Evolutionary conservation across 768 basidiomycete species (phyloP).

Genomic region (Pisolithus orientalis): DNA sequence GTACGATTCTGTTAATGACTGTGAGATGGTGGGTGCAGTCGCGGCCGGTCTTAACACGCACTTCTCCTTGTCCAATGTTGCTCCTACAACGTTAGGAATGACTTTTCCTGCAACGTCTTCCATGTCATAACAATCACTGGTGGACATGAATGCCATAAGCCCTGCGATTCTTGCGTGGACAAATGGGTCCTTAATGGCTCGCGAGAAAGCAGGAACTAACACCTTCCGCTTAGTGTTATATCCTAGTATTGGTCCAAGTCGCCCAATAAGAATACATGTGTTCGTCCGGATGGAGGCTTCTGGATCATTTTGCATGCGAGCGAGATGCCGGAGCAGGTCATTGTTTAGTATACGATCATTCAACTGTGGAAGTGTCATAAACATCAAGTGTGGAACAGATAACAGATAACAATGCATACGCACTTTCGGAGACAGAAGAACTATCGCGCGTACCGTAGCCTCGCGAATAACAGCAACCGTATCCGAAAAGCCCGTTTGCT

Average conservation of each 20-base stretch:
- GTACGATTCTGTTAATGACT: constrained; percentile 56
- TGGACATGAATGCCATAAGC: constrained; percentile 93
- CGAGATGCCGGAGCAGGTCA: constrained; percentile 87
- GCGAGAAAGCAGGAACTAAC: constrained; percentile 90
- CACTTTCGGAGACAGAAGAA: constrained; percentile 80
- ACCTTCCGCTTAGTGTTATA: constrained; percentile 92
- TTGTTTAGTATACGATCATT: constrained; percentile 92
- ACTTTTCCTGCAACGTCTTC: constrained; percentile 90
- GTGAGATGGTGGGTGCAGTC: not conserved
- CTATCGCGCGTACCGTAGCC: constrained; percentile 86
- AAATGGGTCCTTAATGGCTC: constrained; percentile 86
- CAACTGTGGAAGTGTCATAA: constrained; percentile 42
- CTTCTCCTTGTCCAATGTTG: constrained; percentile 92
- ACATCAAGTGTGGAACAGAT: not conserved
- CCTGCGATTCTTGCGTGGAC: constrained; percentile 92
- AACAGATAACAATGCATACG: not conserved
- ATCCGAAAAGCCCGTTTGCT: constrained; percentile 96
- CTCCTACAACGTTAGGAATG: constrained; percentile 74
- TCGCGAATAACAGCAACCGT: constrained; percentile 93
- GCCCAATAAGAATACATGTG: constrained; percentile 91
- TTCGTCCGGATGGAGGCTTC: constrained; percentile 97
- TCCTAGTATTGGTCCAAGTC: constrained; percentile 79
- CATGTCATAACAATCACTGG: constrained; percentile 79
- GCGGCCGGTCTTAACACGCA: constrained; percentile 28
- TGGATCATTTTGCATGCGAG: constrained; percentile 86